Evolutionary conservation across 305 asterid species (phyloP).

Genomic region (Petunia hybrid): DNA sequence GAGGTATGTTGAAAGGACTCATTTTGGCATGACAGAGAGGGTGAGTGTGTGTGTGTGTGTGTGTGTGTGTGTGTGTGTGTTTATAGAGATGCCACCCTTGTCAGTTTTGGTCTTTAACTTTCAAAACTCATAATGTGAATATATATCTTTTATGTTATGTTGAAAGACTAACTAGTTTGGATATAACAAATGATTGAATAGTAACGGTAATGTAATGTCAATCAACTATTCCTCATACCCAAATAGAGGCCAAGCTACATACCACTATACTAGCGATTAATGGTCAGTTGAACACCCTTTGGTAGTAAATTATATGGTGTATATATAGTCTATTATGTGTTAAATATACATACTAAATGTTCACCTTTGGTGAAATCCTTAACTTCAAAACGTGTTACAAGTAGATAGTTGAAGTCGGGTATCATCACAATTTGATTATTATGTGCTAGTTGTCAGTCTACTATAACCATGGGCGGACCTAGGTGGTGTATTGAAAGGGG

Average conservation of each 20-base stretch:
- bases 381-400: no score
- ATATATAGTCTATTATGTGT: no score
- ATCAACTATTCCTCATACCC: background rate
- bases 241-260: no score
- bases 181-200: background rate
- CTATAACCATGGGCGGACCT: no score
- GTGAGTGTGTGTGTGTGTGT: slow-evolving; percentile 26
- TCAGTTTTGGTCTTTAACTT: background rate
- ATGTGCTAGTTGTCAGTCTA: no score
- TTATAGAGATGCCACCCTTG: background rate
- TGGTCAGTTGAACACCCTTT: background rate
- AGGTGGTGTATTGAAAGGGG: no score
- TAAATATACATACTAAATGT: no score
- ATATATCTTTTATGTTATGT: background rate
- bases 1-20: slow-evolving; percentile 41
- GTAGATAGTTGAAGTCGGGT: no score
- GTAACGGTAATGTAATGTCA: background rate
- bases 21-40: slow-evolving; percentile 60
- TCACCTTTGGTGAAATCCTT: no score
- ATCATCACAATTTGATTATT: no score
- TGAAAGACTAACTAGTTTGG: background rate
- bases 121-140: background rate
- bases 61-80: background rate
- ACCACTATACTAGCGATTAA: no score
- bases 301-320: no score